Evolutionary conservation across 2,329 filamentous ascomycete species (phyloP).

Genomic region (Hypoxylon sp.): DNA sequence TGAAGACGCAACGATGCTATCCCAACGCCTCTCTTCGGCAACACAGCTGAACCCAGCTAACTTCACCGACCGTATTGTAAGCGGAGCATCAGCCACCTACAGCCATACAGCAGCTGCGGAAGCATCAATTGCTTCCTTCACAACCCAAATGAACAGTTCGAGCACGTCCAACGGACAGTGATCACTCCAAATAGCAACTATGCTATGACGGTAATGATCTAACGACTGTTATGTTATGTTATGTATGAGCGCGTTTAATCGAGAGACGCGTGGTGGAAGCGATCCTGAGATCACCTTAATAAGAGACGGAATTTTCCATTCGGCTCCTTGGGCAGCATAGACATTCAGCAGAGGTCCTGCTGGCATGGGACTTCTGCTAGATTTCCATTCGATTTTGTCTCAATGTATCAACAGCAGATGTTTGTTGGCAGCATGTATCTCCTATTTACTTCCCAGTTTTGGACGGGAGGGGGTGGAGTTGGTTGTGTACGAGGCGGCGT

Average conservation of each 20-base stretch:
- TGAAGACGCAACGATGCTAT: conserved; percentile 17
- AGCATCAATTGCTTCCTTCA: conserved; percentile 8
- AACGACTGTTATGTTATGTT: conserved; percentile 7
- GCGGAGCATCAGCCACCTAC: conserved; percentile 6
- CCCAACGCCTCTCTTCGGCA: conserved; percentile 6
- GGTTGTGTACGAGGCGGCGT: conserved; percentile 2
- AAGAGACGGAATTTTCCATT: background rate
- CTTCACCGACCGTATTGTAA: conserved; percentile 28
- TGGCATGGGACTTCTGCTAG: background rate
- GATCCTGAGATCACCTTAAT: conserved; percentile 3
- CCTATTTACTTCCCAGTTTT: conserved; percentile 1
- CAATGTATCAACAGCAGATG: conserved; percentile 2
- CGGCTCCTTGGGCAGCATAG: background rate
- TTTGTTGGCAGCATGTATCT: background rate
- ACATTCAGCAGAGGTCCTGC: background rate
- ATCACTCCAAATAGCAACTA: background rate
- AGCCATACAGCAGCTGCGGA: conserved; percentile 23
- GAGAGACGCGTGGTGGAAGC: conserved; percentile 3
- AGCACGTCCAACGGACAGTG: conserved; percentile 2
- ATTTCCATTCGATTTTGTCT: background rate
- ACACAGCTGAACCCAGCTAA: conserved; percentile 3
- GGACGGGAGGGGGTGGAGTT: background rate
- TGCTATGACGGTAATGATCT: conserved; percentile 1
- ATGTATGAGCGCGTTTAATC: conserved; percentile 3
- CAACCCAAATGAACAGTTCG: conserved; percentile 51